phyloP scores from a whole-genome alignment of 2,329 filamentous ascomycete genomes.

The Colletotrichum tabaci region DNA sequence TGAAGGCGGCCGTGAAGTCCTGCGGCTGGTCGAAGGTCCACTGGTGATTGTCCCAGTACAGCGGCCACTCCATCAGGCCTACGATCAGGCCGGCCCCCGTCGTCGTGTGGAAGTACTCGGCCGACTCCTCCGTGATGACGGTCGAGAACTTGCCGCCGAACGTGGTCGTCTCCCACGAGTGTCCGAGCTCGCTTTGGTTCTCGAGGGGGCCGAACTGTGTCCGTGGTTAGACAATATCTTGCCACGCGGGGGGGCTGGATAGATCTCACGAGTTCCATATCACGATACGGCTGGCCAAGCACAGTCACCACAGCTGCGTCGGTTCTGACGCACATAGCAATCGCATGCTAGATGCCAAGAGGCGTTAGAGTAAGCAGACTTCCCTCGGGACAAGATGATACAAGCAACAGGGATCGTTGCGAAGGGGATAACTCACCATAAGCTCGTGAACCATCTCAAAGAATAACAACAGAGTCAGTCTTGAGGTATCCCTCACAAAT shows the following conservation, averaged over 20 bases:
- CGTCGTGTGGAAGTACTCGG: background rate
- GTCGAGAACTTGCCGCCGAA: background rate
- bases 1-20: background rate
- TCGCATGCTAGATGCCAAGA: background rate
- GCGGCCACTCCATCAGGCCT: background rate
- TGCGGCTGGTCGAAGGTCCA: background rate
- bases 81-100: background rate
- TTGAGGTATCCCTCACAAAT: background rate
- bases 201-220: slow-evolving; percentile 5
- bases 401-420: background rate
- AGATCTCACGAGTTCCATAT: background rate
- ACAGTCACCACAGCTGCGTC: background rate
- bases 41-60: background rate
- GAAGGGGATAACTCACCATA: background rate
- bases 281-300: background rate
- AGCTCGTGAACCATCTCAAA: slow-evolving; percentile 1
- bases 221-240: background rate
- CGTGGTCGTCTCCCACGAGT: background rate
- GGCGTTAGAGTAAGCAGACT: background rate
- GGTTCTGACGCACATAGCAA: background rate
- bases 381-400: accelerated
- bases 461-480: background rate
- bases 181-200: background rate
- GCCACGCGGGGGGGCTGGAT: too few species aligned
- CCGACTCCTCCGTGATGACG: background rate